A percentile compares a stretch with the other conserved stretches of the same genome.
Conservation (phyloP, 106 monocot genomes). For the Alisma plantagoaquatica region DNA sequence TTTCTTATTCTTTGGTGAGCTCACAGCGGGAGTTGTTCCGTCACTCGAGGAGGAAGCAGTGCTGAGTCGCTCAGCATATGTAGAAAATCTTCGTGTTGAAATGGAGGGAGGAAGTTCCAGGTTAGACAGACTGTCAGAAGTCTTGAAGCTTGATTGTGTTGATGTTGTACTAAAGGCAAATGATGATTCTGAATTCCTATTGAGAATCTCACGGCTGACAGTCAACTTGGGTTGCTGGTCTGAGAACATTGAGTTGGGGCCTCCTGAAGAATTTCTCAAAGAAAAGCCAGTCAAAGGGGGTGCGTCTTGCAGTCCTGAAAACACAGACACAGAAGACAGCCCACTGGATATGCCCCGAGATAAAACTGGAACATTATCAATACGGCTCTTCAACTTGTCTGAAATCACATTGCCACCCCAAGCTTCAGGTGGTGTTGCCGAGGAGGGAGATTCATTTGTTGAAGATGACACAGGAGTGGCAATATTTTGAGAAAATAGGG, state of each 20-base stretch:
- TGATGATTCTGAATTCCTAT: conserved; percentile 27
- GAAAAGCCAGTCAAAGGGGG: conserved; percentile 19
- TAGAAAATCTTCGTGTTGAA: conserved; percentile 34
- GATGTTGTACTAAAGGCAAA: conserved; percentile 23
- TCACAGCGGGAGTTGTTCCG: conserved; percentile 30
- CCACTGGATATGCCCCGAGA: conserved; percentile 31
- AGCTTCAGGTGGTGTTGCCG: conserved; percentile 44
- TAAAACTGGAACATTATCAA: conserved; percentile 18
- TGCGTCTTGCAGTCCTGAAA: conserved; percentile 47
- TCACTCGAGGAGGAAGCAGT: conserved; percentile 43
- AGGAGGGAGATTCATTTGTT: conserved; percentile 44
- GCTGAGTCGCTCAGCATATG: conserved; percentile 68
- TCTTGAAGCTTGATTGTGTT: conserved; percentile 20
- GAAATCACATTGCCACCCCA: conserved; percentile 46
- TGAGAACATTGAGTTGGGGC: conserved; percentile 22
- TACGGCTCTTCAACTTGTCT: conserved; percentile 31
- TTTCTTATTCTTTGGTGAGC: conserved; percentile 86
- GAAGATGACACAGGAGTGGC: conserved; percentile 26
- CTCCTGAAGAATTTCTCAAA: conserved; percentile 27
- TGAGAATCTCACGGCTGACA: conserved; percentile 23
- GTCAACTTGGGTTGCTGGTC: conserved; percentile 29
- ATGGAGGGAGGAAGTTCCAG: conserved; percentile 30
- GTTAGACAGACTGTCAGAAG: conserved; percentile 12
- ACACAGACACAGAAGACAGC: conserved; percentile 23
- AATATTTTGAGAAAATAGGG: conserved; percentile 8